phyloP scores from a whole-genome alignment of 306 rosid genomes.

The Malus sieversii region DNA sequence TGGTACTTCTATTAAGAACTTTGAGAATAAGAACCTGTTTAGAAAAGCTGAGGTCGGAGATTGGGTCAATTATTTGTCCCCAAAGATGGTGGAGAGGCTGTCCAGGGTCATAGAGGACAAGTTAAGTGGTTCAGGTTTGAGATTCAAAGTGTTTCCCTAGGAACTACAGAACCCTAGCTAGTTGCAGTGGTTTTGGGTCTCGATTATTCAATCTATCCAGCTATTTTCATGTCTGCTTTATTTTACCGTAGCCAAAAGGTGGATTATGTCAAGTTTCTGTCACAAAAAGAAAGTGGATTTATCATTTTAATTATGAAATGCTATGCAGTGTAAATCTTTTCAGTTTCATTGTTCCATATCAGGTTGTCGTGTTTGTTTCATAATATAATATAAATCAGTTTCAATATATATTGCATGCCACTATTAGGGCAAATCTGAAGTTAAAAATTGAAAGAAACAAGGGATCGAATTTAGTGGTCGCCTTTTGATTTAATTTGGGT shows the following conservation, averaged over 20 bases:
- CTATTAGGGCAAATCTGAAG: not conserved
- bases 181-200: not conserved
- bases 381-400: no score
- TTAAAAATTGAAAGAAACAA: not conserved
- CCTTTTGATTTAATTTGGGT: not conserved
- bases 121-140: conserved; percentile 8
- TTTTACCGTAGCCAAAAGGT: not conserved
- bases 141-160: not conserved
- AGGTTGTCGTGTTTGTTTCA: not conserved
- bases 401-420: not conserved
- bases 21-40: conserved; percentile 39
- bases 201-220: not conserved
- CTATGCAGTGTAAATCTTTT: not conserved
- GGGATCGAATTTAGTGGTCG: no score
- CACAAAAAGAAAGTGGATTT: not conserved
- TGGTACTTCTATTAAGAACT: conserved; percentile 18
- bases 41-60: conserved; percentile 57
- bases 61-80: conserved; percentile 46
- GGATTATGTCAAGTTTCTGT: not conserved
- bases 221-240: not conserved
- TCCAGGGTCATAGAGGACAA: conserved; percentile 37
- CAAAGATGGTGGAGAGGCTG: conserved; percentile 34
- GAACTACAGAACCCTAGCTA: not conserved
- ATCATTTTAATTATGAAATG: not conserved
- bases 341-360: not conserved